These are phyloP conservation scores for Plantago elongata DNA, from an alignment of 257 asterid genomes.

Conservation along the genomic window DNA sequence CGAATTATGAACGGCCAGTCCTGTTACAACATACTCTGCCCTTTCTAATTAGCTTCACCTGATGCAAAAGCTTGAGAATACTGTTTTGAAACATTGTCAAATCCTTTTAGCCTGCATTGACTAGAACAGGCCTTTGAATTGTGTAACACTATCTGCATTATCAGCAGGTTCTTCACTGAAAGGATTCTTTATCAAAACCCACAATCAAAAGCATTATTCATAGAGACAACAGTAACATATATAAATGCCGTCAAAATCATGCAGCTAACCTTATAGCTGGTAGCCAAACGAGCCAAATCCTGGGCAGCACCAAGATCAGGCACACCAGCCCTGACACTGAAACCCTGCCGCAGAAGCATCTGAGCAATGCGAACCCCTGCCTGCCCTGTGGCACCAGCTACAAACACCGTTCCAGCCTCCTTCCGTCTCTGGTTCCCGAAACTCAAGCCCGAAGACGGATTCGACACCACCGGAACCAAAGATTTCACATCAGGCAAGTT, in stretches of 20 bases:
- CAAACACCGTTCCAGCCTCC: conserved; percentile 84
- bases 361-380: conserved; percentile 88
- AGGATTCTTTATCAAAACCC: neutral
- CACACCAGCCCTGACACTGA: conserved; percentile 92
- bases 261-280: conserved; percentile 55
- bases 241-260: neutral
- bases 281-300: conserved; percentile 80
- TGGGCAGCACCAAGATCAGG: conserved; percentile 83
- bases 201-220: neutral
- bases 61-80: too few relatives aligned
- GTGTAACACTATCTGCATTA: too few relatives aligned
- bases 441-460: conserved; percentile 49
- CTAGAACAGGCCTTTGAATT: too few relatives aligned
- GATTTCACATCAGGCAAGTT: conserved; percentile 56
- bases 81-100: too few relatives aligned
- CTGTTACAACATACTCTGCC: too few relatives aligned
- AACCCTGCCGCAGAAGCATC: conserved; percentile 70
- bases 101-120: too few relatives aligned
- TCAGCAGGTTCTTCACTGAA: too few relatives aligned
- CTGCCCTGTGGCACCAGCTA: conserved; percentile 88
- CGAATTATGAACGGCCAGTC: too few relatives aligned
- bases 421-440: conserved; percentile 52
- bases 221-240: neutral
- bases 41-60: too few relatives aligned
- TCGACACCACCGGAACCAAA: conserved; percentile 51